Evolutionary conservation across 192 early-diverging fungal species (phyloP), one percentile per base, ranked within the genome.

Genomic region (Linnemannia zychae): DNA sequence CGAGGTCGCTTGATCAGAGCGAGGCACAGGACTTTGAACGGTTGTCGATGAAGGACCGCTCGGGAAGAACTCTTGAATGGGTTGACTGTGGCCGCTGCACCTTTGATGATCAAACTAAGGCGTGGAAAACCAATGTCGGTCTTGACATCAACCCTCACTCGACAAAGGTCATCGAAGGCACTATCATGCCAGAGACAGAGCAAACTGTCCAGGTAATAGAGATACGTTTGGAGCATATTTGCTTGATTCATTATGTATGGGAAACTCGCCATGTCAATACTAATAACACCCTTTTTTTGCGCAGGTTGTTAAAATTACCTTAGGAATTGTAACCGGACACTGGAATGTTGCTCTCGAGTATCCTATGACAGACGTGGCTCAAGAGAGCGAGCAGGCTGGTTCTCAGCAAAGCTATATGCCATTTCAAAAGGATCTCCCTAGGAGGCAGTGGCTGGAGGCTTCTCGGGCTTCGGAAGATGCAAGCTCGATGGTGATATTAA

Each of bases 161-260:
- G 57, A 91, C 87, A 28, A 90, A 89, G 47, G 91, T 94, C 5
- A 76, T 94, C 37, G 93, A 96, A 84, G 90, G 92, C 4, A 53
- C 72, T 7, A 63, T 96, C 16, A 37, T 88, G 4, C 92, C 95
- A 12, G 63, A 70, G 36, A 89, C 90, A 31, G 89, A 92, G 38
- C 89, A 91, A n/a, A 90, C 91, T 49, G 24, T 96, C 13, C 92
- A 93, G 85, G 93, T 95, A 88, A 52, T 6, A 37, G 74, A 31
- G 85, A 24, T 88, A 13, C 40, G 40, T 9, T 9, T 44, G 40
- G n/a, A 44, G 40, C 40, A 6, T 44, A 44, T 44, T 44, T 3
- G 40, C 9, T 9, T 44, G n/a, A 44, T 44, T 3, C 40, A 44
- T 44, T 44, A 44, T 44, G 9, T 3, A 44, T 44, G 9, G 3